phyloP scores from a whole-genome alignment of 345 rosid species.

The Eucalyptus grandis region DNA sequence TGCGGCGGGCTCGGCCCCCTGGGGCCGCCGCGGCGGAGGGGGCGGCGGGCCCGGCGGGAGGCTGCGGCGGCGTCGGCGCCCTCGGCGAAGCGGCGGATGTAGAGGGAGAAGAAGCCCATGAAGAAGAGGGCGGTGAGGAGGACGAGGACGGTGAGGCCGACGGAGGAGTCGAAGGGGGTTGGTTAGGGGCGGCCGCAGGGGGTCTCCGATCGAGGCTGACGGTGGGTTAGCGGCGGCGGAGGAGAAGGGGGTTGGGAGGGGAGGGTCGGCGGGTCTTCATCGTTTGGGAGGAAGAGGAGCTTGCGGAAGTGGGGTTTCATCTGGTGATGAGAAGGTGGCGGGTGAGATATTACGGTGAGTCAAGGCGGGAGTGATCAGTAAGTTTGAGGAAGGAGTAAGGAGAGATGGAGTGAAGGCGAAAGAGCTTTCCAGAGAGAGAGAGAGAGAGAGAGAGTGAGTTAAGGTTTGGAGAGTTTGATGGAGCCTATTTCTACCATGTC shows the following conservation, averaged over 20 bases:
- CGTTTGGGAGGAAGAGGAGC: neutral
- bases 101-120: conserved; percentile 50
- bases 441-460: neutral
- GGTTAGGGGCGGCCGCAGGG: neutral
- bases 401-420: neutral
- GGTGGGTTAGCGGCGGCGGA: neutral
- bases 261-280: neutral
- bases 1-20: neutral
- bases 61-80: neutral
- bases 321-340: neutral
- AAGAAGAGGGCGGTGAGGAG: conserved; percentile 40
- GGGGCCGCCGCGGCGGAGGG: neutral
- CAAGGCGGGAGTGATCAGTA: neutral
- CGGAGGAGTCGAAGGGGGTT: conserved; percentile 18
- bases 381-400: neutral
- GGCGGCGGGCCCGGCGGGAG: neutral
- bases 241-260: neutral
- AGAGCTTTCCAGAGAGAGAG: neutral
- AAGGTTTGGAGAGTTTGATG: neutral
- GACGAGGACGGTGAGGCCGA: conserved; percentile 32
- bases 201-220: neutral
- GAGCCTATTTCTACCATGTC: neutral
- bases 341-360: neutral
- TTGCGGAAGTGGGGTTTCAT: neutral
- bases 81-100: conserved; percentile 22